Base-by-base conservation (phyloP, 768 basidiomycete genomes). In the Rhizopogon roseolus region DNA sequence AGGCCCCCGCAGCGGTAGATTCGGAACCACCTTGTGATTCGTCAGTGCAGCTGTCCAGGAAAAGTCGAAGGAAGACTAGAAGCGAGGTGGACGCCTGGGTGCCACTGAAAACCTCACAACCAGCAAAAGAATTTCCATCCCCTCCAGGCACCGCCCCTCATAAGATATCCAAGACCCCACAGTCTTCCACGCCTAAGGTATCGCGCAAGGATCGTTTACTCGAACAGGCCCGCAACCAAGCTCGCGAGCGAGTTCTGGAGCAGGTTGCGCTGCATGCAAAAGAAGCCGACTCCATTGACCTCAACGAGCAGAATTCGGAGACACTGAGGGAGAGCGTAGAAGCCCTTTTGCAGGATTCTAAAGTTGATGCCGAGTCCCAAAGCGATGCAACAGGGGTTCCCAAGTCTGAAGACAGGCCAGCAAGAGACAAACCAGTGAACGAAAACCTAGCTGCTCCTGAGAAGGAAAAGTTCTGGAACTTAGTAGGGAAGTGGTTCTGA, bases 311-410 rank as follows among this genome's bases (percentile, higher is more conserved):
- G 27, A 32, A 8, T n/a, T 40, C 46, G 34, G 56, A 57, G 54
- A 67, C 56, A 29, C 27, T 71, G 46, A 65, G 44, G 34, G 60
- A 64, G 27, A 64, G 56, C 53, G 57, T 70, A 2, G 64, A 64
- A 38, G 50, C 54, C 38, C 41, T 59, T 7, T 32, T 63, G 42
- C 43, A 19, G 29, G 27, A 48, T 41, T 27, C 37, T 8, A 19
- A 34, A 32, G 38, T n/a, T 13, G 32, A 34, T 42, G 29, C 16
- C 34, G 25, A 17, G 11, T 41, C 6, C 16, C 17, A 32, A 37
- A 10, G 36, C 41, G 16, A 19, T 32, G 29, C 6, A 41, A n/a
- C 27, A 34, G 40, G 9, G 46, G 45, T n/a, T 10, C 22, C 19
- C 22, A 17, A 17, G 51, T 16, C 10, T 52, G 45, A 34, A n/a